Base-by-base conservation (phyloP, 1,284 basidiomycete species). In the Cryptococcus sp. region DNA sequence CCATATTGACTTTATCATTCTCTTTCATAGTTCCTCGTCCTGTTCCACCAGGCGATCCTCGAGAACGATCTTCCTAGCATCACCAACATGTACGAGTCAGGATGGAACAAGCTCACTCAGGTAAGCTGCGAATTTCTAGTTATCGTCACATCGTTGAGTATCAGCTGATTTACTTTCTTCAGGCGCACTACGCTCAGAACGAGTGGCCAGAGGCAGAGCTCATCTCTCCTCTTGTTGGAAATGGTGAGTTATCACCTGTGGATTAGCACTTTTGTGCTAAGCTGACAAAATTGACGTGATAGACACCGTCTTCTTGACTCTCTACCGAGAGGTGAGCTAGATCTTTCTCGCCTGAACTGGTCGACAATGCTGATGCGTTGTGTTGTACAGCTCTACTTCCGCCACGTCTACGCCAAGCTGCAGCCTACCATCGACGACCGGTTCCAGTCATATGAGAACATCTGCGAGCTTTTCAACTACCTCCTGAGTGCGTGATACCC, bases 121-220 rank as follows among this genome's bases (percentile, higher is more conserved):
- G 71, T 74, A 51, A 49, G 70, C 58, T 22, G 7, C 3, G 15
- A 27, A 30, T 4, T 4, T 30, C 27, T 4, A 30, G 27, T 15
- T 45, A 5, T 22, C 23, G 13, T 23, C 15, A 19, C 22, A 1
- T 43, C 20, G 17, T 23, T 46, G 19, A 48, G 47, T 27, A 17
- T 4, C 19, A 38, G 40, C 40, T 47, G 39, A 43, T 5, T n/a
- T 16, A 43, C 17, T 41, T 10, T 8, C 38, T n/a, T n/a, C 90
- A 96, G 81, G 93, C 95, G 81, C 94, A 90, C 82, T 98, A 96
- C 76, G 80, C 91, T 13, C 91, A 90, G 77, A 88, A 87, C 15
- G 95, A 99, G 78, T 98, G 95, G 95, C 95, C 95, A 5, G 93
- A 97, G 77, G 93, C 93, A 17, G 95, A 98, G 81, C 82, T 92